phyloP scores from a whole-genome alignment of 176 grass and related monocot genomes.

The Urochloa ruziziensis region DNA sequence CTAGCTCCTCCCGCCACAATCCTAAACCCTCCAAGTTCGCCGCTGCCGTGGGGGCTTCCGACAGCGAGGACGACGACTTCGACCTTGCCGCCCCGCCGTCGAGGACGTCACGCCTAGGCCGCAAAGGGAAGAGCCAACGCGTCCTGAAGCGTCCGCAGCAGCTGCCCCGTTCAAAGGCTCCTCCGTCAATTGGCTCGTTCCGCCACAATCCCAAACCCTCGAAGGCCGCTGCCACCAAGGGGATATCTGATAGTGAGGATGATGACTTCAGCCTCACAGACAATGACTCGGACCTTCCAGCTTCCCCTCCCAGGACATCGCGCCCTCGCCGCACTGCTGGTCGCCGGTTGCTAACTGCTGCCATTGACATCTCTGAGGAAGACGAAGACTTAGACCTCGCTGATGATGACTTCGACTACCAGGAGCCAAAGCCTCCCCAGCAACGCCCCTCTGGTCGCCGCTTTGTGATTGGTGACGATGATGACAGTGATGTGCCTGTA shows the following conservation, averaged over 20 bases:
- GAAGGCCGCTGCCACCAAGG: not conserved
- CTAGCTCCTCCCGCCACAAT: constrained; percentile 37
- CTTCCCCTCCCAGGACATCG: not conserved
- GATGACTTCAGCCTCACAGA: constrained; percentile 9
- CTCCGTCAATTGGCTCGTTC: constrained; percentile 40
- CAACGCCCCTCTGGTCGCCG: constrained; percentile 38
- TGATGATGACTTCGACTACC: constrained; percentile 39
- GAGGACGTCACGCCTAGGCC: not conserved
- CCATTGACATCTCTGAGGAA: constrained; percentile 52
- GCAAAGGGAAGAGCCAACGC: constrained; percentile 44
- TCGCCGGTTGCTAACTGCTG: constrained; percentile 46
- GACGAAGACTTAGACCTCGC: constrained; percentile 45
- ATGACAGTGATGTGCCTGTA: constrained; percentile 55
- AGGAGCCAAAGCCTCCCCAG: constrained; percentile 8
- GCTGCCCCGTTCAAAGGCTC: constrained; percentile 19
- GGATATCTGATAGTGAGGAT: constrained; percentile 30
- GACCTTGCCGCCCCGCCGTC: not conserved
- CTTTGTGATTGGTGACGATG: constrained; percentile 67
- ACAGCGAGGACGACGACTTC: constrained; percentile 35
- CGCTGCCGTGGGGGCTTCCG: not conserved
- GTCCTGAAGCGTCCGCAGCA: constrained; percentile 48
- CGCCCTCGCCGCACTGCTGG: not conserved
- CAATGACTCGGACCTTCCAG: constrained; percentile 5
- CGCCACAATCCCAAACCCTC: constrained; percentile 34
- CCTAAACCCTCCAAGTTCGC: constrained; percentile 24